phyloP scores from a whole-genome alignment of 306 rosid genomes.

The Prinsepia uniflora region DNA sequence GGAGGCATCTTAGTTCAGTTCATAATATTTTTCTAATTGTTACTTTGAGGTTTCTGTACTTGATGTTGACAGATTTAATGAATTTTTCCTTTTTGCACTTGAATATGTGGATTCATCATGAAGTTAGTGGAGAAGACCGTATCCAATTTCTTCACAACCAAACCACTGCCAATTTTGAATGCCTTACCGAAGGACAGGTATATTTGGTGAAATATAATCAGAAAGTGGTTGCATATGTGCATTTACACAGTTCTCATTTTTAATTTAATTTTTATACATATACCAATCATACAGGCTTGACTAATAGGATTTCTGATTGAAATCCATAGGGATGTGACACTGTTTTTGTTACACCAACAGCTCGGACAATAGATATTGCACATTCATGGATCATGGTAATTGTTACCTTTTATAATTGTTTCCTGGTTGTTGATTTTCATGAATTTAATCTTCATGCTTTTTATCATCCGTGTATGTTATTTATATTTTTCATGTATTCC shows the following conservation, averaged over 20 bases:
- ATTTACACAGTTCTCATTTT: constrained; percentile 18
- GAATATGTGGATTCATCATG: constrained; percentile 19
- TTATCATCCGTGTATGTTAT: background rate
- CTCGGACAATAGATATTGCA: constrained; percentile 90
- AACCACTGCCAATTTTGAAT: constrained; percentile 82
- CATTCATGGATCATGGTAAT: constrained; percentile 93
- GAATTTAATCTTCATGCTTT: constrained; percentile 15
- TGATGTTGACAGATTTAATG: constrained; percentile 2
- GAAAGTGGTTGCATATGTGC: constrained; percentile 26
- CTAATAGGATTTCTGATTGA: constrained; percentile 69
- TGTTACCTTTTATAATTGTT: constrained; percentile 6
- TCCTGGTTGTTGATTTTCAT: constrained; percentile 19
- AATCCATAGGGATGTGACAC: constrained; percentile 94
- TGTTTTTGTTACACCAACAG: constrained; percentile 93
- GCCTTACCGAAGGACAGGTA: constrained; percentile 74
- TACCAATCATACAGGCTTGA: constrained; percentile 54
- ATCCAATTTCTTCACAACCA: constrained; percentile 93
- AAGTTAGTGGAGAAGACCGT: constrained; percentile 91
- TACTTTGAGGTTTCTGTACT: background rate
- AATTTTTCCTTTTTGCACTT: constrained; percentile 19
- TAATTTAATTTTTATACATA: constrained; percentile 38
- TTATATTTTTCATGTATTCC: constrained; percentile 5
- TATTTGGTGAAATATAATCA: constrained; percentile 27
- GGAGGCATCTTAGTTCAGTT: background rate
- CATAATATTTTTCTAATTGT: background rate